Percentiles rank a stretch among this genome's conserved stretches.
Evolutionary conservation across 1,284 basidiomycete genomes (phyloP).

Genomic region (Vanrija humicola): DNA sequence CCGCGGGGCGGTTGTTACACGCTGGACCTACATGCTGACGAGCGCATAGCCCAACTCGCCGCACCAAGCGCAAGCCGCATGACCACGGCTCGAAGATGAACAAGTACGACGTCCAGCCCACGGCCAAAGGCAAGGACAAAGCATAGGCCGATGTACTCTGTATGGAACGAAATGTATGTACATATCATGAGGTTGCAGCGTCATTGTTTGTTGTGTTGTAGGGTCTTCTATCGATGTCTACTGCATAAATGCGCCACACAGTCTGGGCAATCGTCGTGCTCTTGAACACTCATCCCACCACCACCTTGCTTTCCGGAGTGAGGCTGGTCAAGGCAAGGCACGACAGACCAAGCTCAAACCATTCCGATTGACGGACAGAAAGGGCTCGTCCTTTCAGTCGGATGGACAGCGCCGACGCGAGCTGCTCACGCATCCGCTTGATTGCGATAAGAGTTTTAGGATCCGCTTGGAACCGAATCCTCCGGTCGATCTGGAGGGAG

Average conservation of each 20-base stretch:
- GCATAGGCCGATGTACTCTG: neutral
- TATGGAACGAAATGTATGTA: neutral
- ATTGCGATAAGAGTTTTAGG: conserved; percentile 75
- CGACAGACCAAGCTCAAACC: conserved; percentile 66
- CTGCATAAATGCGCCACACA: no score
- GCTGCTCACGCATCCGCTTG: conserved; percentile 69
- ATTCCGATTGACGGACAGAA: conserved; percentile 58
- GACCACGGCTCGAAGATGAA: conserved; percentile 8
- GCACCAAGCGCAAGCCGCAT: conserved; percentile 6
- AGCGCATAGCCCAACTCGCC: neutral
- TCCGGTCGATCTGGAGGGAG: conserved; percentile 75
- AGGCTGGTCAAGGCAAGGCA: conserved; percentile 42
- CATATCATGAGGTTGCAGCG: neutral
- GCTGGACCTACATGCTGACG: no score
- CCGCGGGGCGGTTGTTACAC: no score
- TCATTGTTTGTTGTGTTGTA: neutral
- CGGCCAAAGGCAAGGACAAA: conserved; percentile 3
- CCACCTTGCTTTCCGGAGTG: no score
- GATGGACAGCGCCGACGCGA: conserved; percentile 61
- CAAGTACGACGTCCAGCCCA: conserved; percentile 19
- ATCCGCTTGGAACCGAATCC: conserved; percentile 67
- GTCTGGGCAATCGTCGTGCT: conserved; percentile 14
- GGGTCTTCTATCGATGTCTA: neutral
- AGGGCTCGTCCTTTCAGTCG: conserved; percentile 59
- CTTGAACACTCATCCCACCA: conserved; percentile 51